phyloP scores from a whole-genome alignment of 2,329 filamentous ascomycete genomes.

The Fusarium albidum region DNA sequence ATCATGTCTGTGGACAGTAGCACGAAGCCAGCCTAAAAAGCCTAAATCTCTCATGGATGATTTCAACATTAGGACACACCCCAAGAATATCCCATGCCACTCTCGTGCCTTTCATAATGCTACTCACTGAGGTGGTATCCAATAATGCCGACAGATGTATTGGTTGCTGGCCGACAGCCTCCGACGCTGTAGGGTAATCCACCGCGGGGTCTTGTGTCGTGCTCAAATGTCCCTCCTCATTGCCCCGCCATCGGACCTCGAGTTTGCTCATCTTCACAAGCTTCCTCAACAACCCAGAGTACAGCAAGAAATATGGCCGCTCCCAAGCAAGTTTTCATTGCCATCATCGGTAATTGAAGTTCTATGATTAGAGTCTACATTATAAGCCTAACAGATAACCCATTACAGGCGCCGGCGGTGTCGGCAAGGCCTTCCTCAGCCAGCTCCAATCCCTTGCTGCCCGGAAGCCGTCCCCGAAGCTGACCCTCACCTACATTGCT shows the following conservation, averaged over 20 bases:
- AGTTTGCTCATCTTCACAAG: conserved; percentile 39
- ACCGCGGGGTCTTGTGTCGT: conserved; percentile 39
- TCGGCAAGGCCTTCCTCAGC: conserved; percentile 88
- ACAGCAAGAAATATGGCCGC: conserved; percentile 49
- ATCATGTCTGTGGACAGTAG: conserved; percentile 12
- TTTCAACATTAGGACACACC: not conserved
- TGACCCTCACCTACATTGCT: conserved; percentile 84
- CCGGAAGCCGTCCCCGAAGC: conserved; percentile 72
- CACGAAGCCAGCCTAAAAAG: not conserved
- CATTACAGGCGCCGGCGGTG: conserved; percentile 81
- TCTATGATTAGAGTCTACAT: not conserved
- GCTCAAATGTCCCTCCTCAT: conserved; percentile 30
- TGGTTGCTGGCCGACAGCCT: conserved; percentile 18
- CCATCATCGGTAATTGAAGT: conserved; percentile 56
- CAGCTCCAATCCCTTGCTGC: conserved; percentile 77
- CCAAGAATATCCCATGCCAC: not conserved
- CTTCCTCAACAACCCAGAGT: conserved; percentile 22
- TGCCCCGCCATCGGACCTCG: conserved; percentile 49
- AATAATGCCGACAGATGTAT: conserved; percentile 19
- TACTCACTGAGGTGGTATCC: conserved; percentile 12
- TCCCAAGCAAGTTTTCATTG: conserved; percentile 59
- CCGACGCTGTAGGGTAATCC: conserved; percentile 35
- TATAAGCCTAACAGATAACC: conserved; percentile 23
- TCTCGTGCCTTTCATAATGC: not conserved
- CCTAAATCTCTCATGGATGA: not conserved